Evolutionary conservation across 2,329 filamentous ascomycete species (phyloP).

Genomic region (Cercospora zeina): DNA sequence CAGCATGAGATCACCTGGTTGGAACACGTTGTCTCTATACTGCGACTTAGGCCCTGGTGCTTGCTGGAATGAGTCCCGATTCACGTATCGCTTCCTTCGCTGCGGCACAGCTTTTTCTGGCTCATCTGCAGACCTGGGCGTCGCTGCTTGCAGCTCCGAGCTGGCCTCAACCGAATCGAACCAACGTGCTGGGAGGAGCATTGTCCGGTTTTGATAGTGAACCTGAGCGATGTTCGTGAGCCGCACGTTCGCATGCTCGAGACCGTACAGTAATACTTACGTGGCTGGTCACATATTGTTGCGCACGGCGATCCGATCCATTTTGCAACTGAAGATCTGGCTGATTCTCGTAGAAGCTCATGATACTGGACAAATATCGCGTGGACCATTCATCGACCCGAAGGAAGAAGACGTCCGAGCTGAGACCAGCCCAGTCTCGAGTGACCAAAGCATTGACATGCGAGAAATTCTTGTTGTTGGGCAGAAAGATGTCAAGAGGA

Average conservation of each 20-base stretch:
- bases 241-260: neutral
- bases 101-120: neutral
- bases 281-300: neutral
- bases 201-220: neutral
- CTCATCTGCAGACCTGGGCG: neutral
- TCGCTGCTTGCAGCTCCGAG: no score
- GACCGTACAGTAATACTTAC: neutral
- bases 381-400: conserved; percentile 1
- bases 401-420: conserved; percentile 2
- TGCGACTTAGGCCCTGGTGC: neutral
- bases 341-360: neutral
- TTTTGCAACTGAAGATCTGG: neutral
- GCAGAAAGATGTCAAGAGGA: neutral
- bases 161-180: neutral
- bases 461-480: neutral
- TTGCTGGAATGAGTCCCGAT: neutral
- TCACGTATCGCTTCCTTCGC: neutral
- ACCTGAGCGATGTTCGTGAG: neutral
- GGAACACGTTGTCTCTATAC: conserved; percentile 1
- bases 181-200: neutral
- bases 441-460: conserved; percentile 1
- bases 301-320: neutral
- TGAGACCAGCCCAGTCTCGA: neutral
- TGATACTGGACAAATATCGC: neutral
- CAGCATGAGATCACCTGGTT: neutral